Base-by-base conservation (phyloP, 2,329 filamentous ascomycete species). In the Thelonectria olida region DNA sequence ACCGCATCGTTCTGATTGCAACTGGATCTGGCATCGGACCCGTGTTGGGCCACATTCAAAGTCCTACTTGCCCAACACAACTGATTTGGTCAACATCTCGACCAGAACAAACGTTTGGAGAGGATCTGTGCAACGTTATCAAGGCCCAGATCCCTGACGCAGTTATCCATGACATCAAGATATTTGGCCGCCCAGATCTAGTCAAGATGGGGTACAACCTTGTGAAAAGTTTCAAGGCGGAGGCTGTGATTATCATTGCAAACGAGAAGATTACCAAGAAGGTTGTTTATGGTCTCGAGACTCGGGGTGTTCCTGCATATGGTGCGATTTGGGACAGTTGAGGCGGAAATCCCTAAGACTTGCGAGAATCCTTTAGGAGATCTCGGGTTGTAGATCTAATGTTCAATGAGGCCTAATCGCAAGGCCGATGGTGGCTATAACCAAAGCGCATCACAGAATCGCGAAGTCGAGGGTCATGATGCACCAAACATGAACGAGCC, bases 191-290 rank as follows among this genome's bases (percentile, higher is more conserved):
- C 15, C 83, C 88, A 1, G 85, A 92, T 62, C 72, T 85, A 13
- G 78, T 81, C 19, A 74, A 74, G 50, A 80, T 81, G 75, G 76
- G 78, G 3, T 83, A 79, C 72, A 83, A 92, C 72, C 68, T 89
- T 25, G 80, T 79, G 4, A 78, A 88, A 49, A 80, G 84, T 31
- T 88, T 85, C 70, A 75, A 79, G 12, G 77, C 89, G 1, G 90
- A 92, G 79, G 91, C 90, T 1, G 89, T 92, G n/a, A 88, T 92
- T 70, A 85, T 92, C 60, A 89, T 93, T 67, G 88, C 87, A 44
- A 93, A 93, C 72, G 86, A 88, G 61, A 82, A 77, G 60, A 83
- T 92, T 22, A 92, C 90, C 5, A 83, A 83, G 69, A 86, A 86
- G 77, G 82, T 92, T 2, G 90, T 93, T 0, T 90, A 88, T 71